These are phyloP conservation scores for Chaetoceros tenuissimus DNA, from an alignment of 108 stramenopile genomes.

Conservation along the genomic window DNA sequence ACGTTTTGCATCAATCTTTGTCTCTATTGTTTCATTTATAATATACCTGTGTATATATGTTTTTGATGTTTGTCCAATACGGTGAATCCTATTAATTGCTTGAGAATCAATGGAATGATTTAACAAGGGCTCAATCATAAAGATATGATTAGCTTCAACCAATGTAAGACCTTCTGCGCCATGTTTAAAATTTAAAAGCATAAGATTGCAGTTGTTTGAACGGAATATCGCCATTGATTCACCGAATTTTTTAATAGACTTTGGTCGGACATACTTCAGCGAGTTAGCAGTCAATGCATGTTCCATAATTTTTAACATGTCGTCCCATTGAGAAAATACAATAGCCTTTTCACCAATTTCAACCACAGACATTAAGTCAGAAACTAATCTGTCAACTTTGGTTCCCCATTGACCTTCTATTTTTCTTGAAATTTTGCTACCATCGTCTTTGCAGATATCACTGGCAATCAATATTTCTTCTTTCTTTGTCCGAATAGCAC, in stretches of 20 bases:
- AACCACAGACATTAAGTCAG: conserved; percentile 34
- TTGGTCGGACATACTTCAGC: conserved; percentile 34
- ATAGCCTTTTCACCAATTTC: conserved; percentile 60
- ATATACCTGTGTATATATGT: conserved; percentile 72
- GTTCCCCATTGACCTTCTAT: conserved; percentile 77
- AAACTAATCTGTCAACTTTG: conserved; percentile 48
- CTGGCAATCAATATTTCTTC: conserved; percentile 46
- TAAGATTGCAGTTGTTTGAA: conserved; percentile 21
- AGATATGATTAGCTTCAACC: conserved; percentile 75
- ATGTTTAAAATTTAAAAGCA: conserved; percentile 69
- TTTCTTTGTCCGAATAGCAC: conserved; percentile 18
- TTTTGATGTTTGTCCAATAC: conserved; percentile 64
- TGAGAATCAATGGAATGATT: conserved; percentile 61
- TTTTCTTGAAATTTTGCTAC: conserved; percentile 18
- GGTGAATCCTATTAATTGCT: conserved; percentile 47
- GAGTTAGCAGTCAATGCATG: conserved; percentile 37
- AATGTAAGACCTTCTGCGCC: conserved; percentile 80
- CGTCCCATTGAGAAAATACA: conserved; percentile 77
- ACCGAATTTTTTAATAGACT: conserved; percentile 20
- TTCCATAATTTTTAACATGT: conserved; percentile 79
- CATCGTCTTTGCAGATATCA: conserved; percentile 36
- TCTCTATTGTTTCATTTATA: conserved; percentile 70
- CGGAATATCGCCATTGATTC: conserved; percentile 25
- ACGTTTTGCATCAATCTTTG: conserved; percentile 53
- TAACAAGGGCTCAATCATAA: conserved; percentile 81